Base-by-base conservation (phyloP, 495 filamentous ascomycete species). In the Penicillium psychrofluorescens region DNA sequence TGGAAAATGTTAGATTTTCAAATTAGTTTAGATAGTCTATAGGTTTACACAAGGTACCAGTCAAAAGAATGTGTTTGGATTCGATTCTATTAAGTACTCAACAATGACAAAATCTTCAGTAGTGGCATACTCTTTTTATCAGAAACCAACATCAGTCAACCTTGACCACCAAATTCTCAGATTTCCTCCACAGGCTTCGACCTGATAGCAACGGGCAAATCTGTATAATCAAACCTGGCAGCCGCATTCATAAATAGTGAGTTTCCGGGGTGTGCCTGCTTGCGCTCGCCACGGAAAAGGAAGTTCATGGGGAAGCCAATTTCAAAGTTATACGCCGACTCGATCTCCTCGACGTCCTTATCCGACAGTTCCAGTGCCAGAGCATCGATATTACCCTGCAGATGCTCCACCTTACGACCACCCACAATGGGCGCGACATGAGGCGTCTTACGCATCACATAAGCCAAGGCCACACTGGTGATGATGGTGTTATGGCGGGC, bases 361-460 rank as follows among this genome's bases (percentile, higher is more conserved):
- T 73, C 59, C 2, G 64, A 73, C 43, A 90, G 63, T 38, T 59
- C 49, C 30, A 88, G 39, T 0, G 53, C 62, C 29, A 88, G 59
- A 3, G 80, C 85, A 46, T 83, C 81, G 49, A 88, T 84, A 53
- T 88, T 88, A 37, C 67, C 72, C 63, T 79, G 76, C 11, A 90
- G 51, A 45, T 86, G 79, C 51, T 79, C 75, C 38, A 83, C 62
- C 56, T 78, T 85, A 8, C 80, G 58, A 0, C 78, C 79, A 11
- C 84, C 85, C 16, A 86, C 69, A 50, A 89, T 85, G 1, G 86
- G 85, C 52, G 81, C 84, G 32, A 87, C 83, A 52, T 88, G 83
- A 2, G 84, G 81, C n/a, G 82, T 69, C 64, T 88, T 88, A 51
- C 78, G 73, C 70, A 81, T 75, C 0, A 88, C 79, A 56, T 90